A percentile compares a stretch with the other conserved stretches of the same genome.
phyloP scores from a whole-genome alignment of 2,329 filamentous ascomycete species.

The Xylaria sp. region DNA sequence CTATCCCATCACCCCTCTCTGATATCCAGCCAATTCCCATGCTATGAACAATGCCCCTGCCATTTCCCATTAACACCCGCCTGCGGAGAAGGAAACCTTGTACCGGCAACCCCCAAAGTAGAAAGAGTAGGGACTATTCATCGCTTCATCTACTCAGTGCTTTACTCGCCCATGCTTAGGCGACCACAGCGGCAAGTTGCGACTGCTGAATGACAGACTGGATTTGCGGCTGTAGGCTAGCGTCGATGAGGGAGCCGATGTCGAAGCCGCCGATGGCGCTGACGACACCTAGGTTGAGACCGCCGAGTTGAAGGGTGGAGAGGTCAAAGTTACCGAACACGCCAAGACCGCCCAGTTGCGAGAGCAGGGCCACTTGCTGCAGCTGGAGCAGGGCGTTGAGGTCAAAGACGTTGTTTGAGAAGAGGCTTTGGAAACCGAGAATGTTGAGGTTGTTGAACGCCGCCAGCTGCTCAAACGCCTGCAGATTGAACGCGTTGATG shows the following conservation, averaged over 20 bases:
- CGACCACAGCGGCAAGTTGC: constrained; percentile 23
- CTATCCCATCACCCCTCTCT: constrained; percentile 24
- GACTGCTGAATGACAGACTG: constrained; percentile 47
- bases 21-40: neutral
- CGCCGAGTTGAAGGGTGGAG: constrained; percentile 55
- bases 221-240: constrained; percentile 47
- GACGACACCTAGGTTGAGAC: constrained; percentile 55
- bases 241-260: constrained; percentile 49
- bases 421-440: constrained; percentile 51
- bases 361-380: constrained; percentile 48
- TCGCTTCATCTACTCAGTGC: constrained; percentile 12
- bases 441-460: constrained; percentile 52
- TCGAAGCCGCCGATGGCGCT: constrained; percentile 50
- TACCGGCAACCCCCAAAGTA: constrained; percentile 21
- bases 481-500: constrained; percentile 48
- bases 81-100: constrained; percentile 33
- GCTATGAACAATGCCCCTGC: constrained; percentile 18
- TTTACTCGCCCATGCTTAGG: constrained; percentile 8
- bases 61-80: constrained; percentile 30
- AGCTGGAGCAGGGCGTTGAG: constrained; percentile 59
- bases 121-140: constrained; percentile 12
- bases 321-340: constrained; percentile 59
- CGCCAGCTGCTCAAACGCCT: constrained; percentile 51
- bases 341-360: constrained; percentile 54
- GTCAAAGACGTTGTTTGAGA: constrained; percentile 58